A percentile compares a stretch with the other conserved stretches of the same genome.
Conservation (phyloP, 176 grass and related monocot genomes). For the Neostapfia colusana region DNA sequence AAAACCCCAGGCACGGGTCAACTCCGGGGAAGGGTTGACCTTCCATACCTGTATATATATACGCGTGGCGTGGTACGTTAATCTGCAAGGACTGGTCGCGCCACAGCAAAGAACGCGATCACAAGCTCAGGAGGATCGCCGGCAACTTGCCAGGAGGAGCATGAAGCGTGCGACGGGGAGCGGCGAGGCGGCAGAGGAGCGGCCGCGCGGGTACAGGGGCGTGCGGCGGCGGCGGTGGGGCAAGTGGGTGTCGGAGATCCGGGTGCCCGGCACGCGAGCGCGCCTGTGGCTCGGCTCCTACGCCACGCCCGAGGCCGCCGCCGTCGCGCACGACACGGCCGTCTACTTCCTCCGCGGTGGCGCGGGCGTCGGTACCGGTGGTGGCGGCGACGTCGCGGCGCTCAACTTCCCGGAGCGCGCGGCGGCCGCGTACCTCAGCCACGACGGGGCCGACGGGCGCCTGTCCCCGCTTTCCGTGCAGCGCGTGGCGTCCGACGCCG, state of each 20-base stretch:
- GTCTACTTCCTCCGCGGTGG: conserved; percentile 75
- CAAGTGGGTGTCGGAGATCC: conserved; percentile 76
- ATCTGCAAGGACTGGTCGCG: conserved; percentile 3
- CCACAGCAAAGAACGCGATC: background rate
- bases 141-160: background rate
- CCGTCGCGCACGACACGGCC: conserved; percentile 75
- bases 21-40: background rate
- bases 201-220: conserved; percentile 60
- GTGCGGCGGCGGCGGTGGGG: conserved; percentile 66
- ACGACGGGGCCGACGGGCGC: background rate
- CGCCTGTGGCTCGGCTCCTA: conserved; percentile 94
- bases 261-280: conserved; percentile 62
- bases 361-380: too few relatives aligned
- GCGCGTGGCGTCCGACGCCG: conserved; percentile 74
- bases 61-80: background rate
- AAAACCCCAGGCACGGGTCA: conserved; percentile 5
- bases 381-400: conserved; percentile 11
- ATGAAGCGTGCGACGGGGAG: conserved; percentile 22
- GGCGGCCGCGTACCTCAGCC: background rate
- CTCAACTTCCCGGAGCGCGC: conserved; percentile 77
- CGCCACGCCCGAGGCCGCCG: conserved; percentile 79
- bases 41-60: conserved; percentile 20
- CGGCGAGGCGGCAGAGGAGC: conserved; percentile 10
- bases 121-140: background rate
- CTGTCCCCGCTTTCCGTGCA: conserved; percentile 72